These are phyloP conservation scores for Botryotinia calthae DNA, from an alignment of 2,329 filamentous ascomycete species.

Conservation along the genomic window DNA sequence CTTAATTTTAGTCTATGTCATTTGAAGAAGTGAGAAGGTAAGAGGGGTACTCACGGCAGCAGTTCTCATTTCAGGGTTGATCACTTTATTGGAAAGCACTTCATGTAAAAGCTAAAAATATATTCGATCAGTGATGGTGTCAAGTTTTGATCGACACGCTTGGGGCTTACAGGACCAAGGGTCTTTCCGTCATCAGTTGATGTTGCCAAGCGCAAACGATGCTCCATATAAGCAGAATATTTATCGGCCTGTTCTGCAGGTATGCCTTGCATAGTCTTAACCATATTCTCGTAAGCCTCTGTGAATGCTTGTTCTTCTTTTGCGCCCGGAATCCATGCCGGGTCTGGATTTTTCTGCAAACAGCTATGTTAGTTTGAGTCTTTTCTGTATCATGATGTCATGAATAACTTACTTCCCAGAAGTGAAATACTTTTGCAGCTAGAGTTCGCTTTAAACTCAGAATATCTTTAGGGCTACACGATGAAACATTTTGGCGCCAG, in stretches of 20 bases:
- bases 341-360: background rate
- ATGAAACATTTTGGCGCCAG: background rate
- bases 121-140: background rate
- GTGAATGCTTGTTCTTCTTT: background rate
- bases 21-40: background rate
- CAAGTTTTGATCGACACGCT: background rate
- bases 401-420: background rate
- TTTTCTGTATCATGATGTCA: background rate
- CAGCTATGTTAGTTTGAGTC: background rate
- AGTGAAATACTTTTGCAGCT: background rate
- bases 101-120: background rate
- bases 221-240: background rate
- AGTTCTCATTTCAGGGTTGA: background rate
- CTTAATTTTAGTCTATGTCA: background rate
- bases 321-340: background rate
- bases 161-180: background rate
- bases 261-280: background rate
- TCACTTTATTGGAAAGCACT: background rate
- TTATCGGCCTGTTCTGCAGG: background rate
- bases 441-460: background rate
- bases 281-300: background rate
- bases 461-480: background rate
- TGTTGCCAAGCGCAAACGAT: background rate
- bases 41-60: background rate
- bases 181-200: background rate